A percentile compares a stretch with the other conserved stretches of the same genome.
phyloP scores from a whole-genome alignment of 2,329 filamentous ascomycete species.

The Rutstroemia sp. region DNA sequence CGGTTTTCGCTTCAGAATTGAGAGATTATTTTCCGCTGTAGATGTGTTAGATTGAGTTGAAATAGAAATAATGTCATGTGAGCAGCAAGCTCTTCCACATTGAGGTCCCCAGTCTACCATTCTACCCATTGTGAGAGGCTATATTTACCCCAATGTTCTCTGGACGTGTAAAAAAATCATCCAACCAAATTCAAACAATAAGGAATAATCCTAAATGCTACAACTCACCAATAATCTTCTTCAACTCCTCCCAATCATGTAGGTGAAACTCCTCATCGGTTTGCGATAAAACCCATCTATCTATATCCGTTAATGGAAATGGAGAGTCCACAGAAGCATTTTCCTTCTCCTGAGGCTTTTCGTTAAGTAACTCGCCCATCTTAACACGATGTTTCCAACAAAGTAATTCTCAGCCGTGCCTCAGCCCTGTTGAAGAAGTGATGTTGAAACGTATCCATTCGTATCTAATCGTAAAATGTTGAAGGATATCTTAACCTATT shows the following conservation, averaged over 20 bases:
- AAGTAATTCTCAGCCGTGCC: neutral
- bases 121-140: too few species aligned
- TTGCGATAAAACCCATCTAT: slow-evolving; percentile 50
- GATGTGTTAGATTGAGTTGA: neutral
- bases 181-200: neutral
- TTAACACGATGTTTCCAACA: neutral
- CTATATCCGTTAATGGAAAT: slow-evolving; percentile 52
- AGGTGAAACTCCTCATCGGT: slow-evolving; percentile 64
- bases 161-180: neutral
- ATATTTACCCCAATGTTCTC: neutral
- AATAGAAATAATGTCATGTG: neutral
- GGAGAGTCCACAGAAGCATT: slow-evolving; percentile 29
- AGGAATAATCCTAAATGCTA: neutral
- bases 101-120: too few species aligned
- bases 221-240: slow-evolving; percentile 53
- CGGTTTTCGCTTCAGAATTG: slow-evolving; percentile 70
- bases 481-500: slow-evolving; percentile 8
- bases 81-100: neutral
- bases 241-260: slow-evolving; percentile 68
- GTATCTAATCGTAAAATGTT: neutral
- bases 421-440: slow-evolving; percentile 8
- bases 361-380: slow-evolving; percentile 8
- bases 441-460: neutral
- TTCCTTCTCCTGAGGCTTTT: neutral
- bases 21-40: slow-evolving; percentile 50